Base-by-base conservation (phyloP, 768 basidiomycete species). In the Dacryopinax spathularia region DNA sequence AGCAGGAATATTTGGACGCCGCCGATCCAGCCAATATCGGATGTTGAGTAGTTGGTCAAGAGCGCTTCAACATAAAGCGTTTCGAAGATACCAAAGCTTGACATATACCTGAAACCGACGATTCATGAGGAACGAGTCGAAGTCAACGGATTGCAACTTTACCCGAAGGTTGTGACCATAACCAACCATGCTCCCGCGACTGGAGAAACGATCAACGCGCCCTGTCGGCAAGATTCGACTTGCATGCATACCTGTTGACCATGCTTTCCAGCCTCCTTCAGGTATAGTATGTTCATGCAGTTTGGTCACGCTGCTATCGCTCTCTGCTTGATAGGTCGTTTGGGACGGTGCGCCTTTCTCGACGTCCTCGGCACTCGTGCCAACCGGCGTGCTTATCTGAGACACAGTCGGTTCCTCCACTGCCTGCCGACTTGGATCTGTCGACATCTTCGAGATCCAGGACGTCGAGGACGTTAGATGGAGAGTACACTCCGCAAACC, bases 11-110 rank as follows among this genome's bases (percentile, higher is more conserved):
- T 61, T 64, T 75, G 73, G 6, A 69, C 61, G 5, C 64, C 65
- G 1, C 73, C 74, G 60, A 76, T 71, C 74, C 73, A 75, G 15
- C 69, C 66, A 65, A 76, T 73, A 27, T 66, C 63, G 9, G 70
- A 70, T 0, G 72, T 62, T 1, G 69, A 60, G 60, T 73, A 68
- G 4, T 64, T 43, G 2, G 70, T 64, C 43, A 74, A 70, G 10
- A 65, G 65, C 9, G 13, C 34, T 48, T 65, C 48, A 18, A 66
- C 65, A 34, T 73, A 72, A 66, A 22, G 33, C 63, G 60, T 60
- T 60, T 71, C 68, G 60, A 66, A 70, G 7, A 68, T 65, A 60
- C 72, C 69, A 48, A 72, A 71, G 1, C 65, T 64, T 31, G 70
- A 69, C 62, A 72, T 66, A 31, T 56, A 56, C 7, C 48, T 56